Percentiles rank a stretch among this genome's conserved stretches.
Evolutionary conservation across 257 asterid species (phyloP).

Genomic region (Prunella vulgaris): DNA sequence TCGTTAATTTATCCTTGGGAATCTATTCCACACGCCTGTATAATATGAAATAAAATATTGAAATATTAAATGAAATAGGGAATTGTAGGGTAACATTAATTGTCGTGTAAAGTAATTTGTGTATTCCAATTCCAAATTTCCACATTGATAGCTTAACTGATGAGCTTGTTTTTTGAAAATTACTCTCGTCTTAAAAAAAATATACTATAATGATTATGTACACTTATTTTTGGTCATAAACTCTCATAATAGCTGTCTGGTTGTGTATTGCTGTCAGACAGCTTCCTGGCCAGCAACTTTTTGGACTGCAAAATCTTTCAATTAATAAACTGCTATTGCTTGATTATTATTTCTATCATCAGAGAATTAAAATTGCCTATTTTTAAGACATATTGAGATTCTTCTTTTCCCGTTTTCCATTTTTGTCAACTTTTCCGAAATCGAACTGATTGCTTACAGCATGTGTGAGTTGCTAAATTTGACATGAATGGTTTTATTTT

Average conservation of each 20-base stretch:
- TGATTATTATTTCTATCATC: not conserved
- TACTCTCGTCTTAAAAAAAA: not conserved
- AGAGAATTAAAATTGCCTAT: not conserved
- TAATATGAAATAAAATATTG: not conserved
- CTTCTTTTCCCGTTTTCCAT: not conserved
- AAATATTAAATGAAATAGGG: not conserved
- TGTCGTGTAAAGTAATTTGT: not conserved
- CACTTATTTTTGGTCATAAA: not conserved
- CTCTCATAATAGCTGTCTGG: constrained; percentile 8
- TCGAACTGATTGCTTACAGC: not conserved
- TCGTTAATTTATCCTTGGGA: not conserved
- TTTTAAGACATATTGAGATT: not conserved
- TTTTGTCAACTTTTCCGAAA: not conserved
- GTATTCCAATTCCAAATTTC: not conserved
- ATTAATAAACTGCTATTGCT: not conserved
- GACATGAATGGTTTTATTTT: not conserved
- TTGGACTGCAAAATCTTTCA: not conserved
- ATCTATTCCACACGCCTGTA: not conserved
- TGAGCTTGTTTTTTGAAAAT: too few relatives aligned
- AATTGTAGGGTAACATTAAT: not conserved
- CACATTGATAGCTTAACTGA: not conserved
- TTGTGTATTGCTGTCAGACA: constrained; percentile 22
- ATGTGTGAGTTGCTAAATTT: not conserved
- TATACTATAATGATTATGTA: too few relatives aligned
- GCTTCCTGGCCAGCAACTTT: constrained; percentile 8